phyloP scores from a whole-genome alignment of 768 basidiomycete genomes.

The Boletus coccyginus region DNA sequence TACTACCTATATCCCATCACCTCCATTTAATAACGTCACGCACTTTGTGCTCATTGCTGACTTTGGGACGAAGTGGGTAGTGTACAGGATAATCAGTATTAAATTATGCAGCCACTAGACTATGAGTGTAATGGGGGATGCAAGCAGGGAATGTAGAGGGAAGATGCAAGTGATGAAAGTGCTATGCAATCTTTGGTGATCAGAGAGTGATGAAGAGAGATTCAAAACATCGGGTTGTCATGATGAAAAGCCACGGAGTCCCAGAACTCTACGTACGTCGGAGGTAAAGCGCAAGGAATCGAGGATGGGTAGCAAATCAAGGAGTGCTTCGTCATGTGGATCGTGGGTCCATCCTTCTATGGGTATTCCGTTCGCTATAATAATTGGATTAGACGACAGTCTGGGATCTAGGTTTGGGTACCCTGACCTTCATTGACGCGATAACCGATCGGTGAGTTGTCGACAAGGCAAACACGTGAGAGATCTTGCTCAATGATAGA shows the following conservation, averaged over 20 bases:
- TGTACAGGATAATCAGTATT: constrained; percentile 39
- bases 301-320: constrained; percentile 92
- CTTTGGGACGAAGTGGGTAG: constrained; percentile 26
- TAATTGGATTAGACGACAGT: background rate
- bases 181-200: constrained; percentile 18
- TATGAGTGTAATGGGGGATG: constrained; percentile 27
- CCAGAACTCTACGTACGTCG: constrained; percentile 91
- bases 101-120: constrained; percentile 35
- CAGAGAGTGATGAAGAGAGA: constrained; percentile 1
- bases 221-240: constrained; percentile 14
- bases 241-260: constrained; percentile 57
- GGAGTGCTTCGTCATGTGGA: constrained; percentile 92
- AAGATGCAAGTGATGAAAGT: constrained; percentile 25
- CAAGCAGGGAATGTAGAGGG: constrained; percentile 21
- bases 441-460: constrained; percentile 95
- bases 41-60: constrained; percentile 19
- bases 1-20: constrained; percentile 34
- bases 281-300: constrained; percentile 95
- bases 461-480: constrained; percentile 89
- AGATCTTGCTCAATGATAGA: constrained; percentile 86
- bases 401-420: background rate
- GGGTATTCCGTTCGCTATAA: constrained; percentile 91
- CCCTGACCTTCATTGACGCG: constrained; percentile 83
- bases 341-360: constrained; percentile 99
- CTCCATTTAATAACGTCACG: constrained; percentile 28